These are phyloP conservation scores for Zygoascus biomembranicola DNA, from an alignment of 805 yeast species.

Conservation along the genomic window DNA sequence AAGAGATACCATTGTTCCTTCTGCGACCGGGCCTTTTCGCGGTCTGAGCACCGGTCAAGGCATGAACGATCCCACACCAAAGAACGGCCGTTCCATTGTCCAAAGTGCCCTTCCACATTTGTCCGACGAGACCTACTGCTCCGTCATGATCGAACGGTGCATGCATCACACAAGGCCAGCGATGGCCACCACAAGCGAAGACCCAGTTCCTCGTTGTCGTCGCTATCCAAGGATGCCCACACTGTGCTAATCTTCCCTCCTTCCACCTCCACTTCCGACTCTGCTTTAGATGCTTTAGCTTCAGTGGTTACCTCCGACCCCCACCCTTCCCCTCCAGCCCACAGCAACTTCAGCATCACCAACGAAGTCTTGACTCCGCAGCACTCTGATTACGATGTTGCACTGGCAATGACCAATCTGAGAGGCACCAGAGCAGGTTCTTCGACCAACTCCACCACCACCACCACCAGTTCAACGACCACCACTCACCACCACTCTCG, in stretches of 20 bases:
- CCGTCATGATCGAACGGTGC: slow-evolving; percentile 74
- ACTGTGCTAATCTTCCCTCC: not conserved
- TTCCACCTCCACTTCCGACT: not conserved
- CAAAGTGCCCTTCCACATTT: slow-evolving; percentile 60
- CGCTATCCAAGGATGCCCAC: not conserved
- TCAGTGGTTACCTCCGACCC: not conserved
- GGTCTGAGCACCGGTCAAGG: slow-evolving; percentile 69
- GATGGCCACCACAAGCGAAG: not conserved
- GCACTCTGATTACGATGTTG: slow-evolving; percentile 14
- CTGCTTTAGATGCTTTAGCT: not conserved
- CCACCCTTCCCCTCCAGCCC: not conserved
- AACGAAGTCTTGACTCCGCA: not conserved
- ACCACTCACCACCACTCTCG: not conserved
- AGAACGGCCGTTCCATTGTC: slow-evolving; percentile 71
- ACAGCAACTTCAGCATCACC: not conserved
- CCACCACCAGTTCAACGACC: not conserved
- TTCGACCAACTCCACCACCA: not conserved
- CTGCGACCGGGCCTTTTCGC: slow-evolving; percentile 72
- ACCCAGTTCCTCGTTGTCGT: not conserved
- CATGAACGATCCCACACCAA: slow-evolving; percentile 77
- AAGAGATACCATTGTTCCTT: slow-evolving; percentile 69
- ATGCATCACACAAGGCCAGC: slow-evolving; percentile 26
- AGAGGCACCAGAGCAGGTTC: slow-evolving; percentile 4
- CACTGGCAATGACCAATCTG: slow-evolving; percentile 19
- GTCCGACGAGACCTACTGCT: slow-evolving; percentile 72